Evolutionary conservation across 2,329 filamentous ascomycete genomes (phyloP).

Genomic region (Hysterium pulicare): DNA sequence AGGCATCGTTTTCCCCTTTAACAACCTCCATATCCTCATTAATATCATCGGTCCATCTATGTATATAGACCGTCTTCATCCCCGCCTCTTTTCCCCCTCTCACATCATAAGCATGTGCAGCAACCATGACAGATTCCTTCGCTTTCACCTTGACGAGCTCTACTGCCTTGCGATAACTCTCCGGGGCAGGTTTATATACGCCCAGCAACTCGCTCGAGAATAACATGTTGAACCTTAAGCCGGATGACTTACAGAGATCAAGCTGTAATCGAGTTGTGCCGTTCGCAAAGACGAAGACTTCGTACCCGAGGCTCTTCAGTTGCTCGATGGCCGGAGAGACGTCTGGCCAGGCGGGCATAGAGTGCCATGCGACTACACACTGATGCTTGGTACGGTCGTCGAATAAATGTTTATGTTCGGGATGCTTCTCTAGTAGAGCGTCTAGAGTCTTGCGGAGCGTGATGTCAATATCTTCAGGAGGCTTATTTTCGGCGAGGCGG

Average conservation of each 20-base stretch:
- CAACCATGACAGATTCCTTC: conserved; percentile 52
- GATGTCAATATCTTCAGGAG: conserved; percentile 51
- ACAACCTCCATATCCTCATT: conserved; percentile 43
- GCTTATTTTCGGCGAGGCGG: conserved; percentile 33
- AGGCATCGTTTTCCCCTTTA: too few species aligned
- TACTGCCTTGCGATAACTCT: conserved; percentile 47
- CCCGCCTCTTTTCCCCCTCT: conserved; percentile 48
- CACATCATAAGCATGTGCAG: conserved; percentile 55
- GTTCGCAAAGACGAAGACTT: conserved; percentile 53
- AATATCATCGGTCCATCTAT: conserved; percentile 53
- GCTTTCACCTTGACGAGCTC: conserved; percentile 44
- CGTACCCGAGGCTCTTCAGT: conserved; percentile 39
- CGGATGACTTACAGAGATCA: conserved; percentile 48
- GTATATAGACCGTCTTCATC: conserved; percentile 52
- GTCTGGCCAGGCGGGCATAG: conserved; percentile 48
- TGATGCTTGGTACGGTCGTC: too few species aligned
- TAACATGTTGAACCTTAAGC: conserved; percentile 50
- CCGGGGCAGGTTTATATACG: conserved; percentile 43
- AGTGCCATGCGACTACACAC: conserved; percentile 7
- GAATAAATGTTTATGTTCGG: too few species aligned
- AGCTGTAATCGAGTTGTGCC: conserved; percentile 55
- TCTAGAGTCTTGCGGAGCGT: conserved; percentile 47
- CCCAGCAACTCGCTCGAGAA: conserved; percentile 53
- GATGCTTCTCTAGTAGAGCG: conserved; percentile 30
- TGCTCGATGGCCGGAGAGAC: conserved; percentile 45